Evolutionary conservation across 164 flowering plant genomes (phyloP), one percentile per base, ranked within the genome.

Genomic region (Kingdonia uniflora): DNA sequence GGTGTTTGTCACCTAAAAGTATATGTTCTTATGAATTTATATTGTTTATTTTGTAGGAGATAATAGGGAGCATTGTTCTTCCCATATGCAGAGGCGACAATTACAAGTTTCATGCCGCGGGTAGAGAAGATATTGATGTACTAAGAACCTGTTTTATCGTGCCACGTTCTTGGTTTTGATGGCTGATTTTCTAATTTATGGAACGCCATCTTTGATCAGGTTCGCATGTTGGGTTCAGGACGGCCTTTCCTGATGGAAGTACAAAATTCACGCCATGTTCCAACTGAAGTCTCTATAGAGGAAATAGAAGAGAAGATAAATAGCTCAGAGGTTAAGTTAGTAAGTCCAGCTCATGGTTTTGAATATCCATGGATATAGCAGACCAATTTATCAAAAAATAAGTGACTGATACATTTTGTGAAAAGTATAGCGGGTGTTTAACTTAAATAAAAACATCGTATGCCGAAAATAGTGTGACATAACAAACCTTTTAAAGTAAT

Each of bases 91-190:
- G 44, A 49, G 92, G 87, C 56, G 97, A 89, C 65, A 71, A 33
- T 55, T 85, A 77, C 77, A 94, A 89, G 75, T 94, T 94, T 56
- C 99, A 94, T 70, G 99, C 97, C 68, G 97, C 99, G 65, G 99
- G 99, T 58, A 86, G 99, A 80, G 99, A 94, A 68, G 99, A 94
- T 69, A 89, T 94, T 45, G 97, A 94, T 81, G 99, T 94, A 87
- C 62, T 55, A 22, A 23, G 19, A 12, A 35, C 62, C 45, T 61
- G 44, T 59, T 56, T 63, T 65, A 5, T 20, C 55, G 41, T 45
- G 12, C 51, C 17, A 22, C 20, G 53, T 59, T 6, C 20, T 14
- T 59, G 40, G 35, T 23, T 40, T 47, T 25, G 6, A 6, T 56
- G 44, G 56, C 26, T 45, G 33, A 33, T 62, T 23, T 63, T 57